A percentile compares a stretch with the other conserved stretches of the same genome.
Conservation (phyloP, 768 basidiomycete species). For the Lactifluus subvellereus region DNA sequence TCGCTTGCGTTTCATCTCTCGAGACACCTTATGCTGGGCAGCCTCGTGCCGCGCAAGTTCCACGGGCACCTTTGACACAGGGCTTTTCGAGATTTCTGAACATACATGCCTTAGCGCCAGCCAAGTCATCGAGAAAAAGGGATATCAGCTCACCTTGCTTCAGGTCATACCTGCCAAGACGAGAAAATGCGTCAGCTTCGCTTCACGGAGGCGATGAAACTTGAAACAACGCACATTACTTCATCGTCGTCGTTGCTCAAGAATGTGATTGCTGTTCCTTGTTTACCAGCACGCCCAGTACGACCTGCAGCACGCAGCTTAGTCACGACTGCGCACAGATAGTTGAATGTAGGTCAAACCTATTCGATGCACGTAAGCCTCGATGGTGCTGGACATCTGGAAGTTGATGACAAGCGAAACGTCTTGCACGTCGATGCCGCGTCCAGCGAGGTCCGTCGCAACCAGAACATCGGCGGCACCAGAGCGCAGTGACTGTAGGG, state of each 20-base stretch:
- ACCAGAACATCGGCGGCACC: conserved; percentile 88
- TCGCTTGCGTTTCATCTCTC: conserved; percentile 93
- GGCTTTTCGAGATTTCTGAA: conserved; percentile 88
- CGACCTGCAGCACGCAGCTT: conserved; percentile 51
- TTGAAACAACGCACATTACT: conserved; percentile 57
- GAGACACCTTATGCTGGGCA: conserved; percentile 84
- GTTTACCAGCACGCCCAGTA: conserved; percentile 96
- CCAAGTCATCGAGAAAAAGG: neutral
- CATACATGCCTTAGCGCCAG: neutral
- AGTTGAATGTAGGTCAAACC: conserved; percentile 41
- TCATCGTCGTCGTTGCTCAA: conserved; percentile 93
- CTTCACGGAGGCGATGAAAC: neutral
- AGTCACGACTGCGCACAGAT: neutral
- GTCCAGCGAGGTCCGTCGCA: conserved; percentile 95
- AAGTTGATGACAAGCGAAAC: conserved; percentile 95
- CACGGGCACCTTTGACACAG: conserved; percentile 80
- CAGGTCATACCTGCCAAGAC: conserved; percentile 73
- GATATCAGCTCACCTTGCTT: conserved; percentile 63
- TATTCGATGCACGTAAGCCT: conserved; percentile 96
- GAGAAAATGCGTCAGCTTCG: conserved; percentile 14
- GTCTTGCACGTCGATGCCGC: conserved; percentile 98
- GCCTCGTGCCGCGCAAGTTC: conserved; percentile 90
- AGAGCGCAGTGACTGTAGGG: conserved; percentile 77
- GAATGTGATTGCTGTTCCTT: conserved; percentile 92
- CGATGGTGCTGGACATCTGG: conserved; percentile 95